These are phyloP conservation scores for Naganishia kalamii DNA, from an alignment of 768 basidiomycete species.

Conservation along the genomic window DNA sequence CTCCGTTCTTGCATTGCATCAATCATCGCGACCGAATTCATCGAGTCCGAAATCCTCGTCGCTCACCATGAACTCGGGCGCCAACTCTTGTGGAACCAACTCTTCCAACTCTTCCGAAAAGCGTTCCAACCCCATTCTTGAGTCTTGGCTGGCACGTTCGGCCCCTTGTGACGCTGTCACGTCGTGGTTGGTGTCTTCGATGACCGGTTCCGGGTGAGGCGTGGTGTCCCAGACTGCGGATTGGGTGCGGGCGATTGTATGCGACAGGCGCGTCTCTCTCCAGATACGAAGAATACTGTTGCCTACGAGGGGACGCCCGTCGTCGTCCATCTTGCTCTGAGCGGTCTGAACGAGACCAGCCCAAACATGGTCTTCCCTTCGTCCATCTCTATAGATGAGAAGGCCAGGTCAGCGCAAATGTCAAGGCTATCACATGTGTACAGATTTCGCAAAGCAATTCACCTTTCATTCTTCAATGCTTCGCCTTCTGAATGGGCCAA, in stretches of 20 bases:
- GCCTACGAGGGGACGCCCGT: background rate
- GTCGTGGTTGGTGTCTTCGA: too few relatives aligned
- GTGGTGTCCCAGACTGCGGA: background rate
- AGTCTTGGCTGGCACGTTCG: too few relatives aligned
- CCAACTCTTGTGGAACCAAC: too few relatives aligned
- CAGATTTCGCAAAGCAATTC: background rate
- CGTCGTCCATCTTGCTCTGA: background rate
- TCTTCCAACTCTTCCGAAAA: too few relatives aligned
- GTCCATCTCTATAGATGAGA: background rate
- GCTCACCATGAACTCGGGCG: too few relatives aligned
- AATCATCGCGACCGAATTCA: too few relatives aligned
- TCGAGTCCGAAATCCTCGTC: too few relatives aligned
- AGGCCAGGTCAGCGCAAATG: background rate
- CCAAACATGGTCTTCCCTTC: background rate
- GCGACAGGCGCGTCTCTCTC: background rate
- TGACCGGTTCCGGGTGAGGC: too few relatives aligned
- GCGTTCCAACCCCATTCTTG: too few relatives aligned
- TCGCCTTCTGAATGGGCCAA: background rate
- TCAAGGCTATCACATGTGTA: background rate
- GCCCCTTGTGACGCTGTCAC: too few relatives aligned
- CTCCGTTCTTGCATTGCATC: too few relatives aligned
- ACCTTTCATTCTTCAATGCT: background rate
- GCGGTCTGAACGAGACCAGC: background rate
- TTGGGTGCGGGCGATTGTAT: background rate
- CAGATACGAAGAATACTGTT: background rate